phyloP scores from a whole-genome alignment of 257 asterid species.

The Solanum gandarillasii region DNA sequence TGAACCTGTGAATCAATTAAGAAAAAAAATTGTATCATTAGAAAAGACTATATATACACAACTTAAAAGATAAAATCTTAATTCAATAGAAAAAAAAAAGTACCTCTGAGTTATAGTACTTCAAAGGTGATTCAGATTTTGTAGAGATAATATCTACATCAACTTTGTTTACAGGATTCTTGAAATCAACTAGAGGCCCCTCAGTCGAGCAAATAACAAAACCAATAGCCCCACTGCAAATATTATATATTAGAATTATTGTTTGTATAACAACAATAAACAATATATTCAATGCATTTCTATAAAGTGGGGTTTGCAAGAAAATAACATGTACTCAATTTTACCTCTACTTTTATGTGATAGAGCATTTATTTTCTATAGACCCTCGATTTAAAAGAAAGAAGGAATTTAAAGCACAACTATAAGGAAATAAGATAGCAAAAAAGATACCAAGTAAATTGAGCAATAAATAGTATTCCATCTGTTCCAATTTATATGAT shows the following conservation, averaged over 20 bases:
- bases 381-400: neutral
- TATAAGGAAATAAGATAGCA: neutral
- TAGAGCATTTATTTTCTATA: neutral
- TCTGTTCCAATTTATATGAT: too few species aligned
- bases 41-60: neutral
- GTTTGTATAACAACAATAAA: neutral
- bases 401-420: neutral
- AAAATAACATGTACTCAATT: too few species aligned
- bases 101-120: conserved; percentile 6
- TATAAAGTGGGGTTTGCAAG: neutral
- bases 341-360: neutral
- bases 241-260: neutral
- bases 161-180: neutral
- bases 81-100: neutral
- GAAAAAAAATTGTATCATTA: neutral
- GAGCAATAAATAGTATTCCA: neutral
- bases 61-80: too few species aligned
- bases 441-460: neutral
- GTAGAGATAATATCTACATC: neutral
- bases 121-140: neutral
- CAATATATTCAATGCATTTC: neutral
- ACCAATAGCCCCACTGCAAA: neutral
- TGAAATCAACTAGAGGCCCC: neutral
- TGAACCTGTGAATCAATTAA: neutral
- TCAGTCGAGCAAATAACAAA: neutral